Evolutionary conservation across 345 rosid genomes (phyloP), one percentile per base, ranked within the genome.

Genomic region (Kandelia obovata): DNA sequence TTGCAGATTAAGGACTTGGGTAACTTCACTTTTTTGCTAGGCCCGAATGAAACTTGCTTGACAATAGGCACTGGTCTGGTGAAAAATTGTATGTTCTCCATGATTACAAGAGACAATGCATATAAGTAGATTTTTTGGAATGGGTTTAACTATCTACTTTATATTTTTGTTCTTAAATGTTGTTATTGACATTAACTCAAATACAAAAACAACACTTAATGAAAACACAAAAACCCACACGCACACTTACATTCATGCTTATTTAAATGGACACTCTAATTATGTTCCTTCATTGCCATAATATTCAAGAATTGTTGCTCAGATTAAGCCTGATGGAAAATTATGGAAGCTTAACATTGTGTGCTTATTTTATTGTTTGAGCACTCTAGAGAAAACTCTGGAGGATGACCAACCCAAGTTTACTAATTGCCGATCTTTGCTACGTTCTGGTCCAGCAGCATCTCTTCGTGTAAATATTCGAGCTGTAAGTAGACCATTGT

Each of bases 1-100:
- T 77, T 89, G 15, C 87, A 91, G 71, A 85, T 89, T n/a, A 82
- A 83, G 76, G 92, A 89, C 70, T 80, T 91, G 43, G 96, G 96
- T 88, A 84, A 77, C 2, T 31, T 21, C 51, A 37, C 58, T 37
- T 34, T 68, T 28, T 1, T n/a, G 25, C 17, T 43, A 13, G 13
- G 13, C 16, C 49, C 13, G 17, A 43, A 43, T 43, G 49, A 13
- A 43, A 43, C 49, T 43, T 1, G 49, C 3, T 19, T 43, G 3
- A 13, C 17, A 43, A 43, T 43, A 15, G 49, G 17, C 59, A 23
- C 17, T 56, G 28, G 30, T 7, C 17, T 56, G 28, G 30, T 7
- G 16, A 3, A 23, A 27, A 56, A 27, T 56, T 58, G 23, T 10
- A 66, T 30, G 59, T 56, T 25, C 30, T 56, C 5, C 30, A 56